These are phyloP conservation scores for Diatrype stigma DNA, from an alignment of 2,329 filamentous ascomycete genomes.

Conservation along the genomic window DNA sequence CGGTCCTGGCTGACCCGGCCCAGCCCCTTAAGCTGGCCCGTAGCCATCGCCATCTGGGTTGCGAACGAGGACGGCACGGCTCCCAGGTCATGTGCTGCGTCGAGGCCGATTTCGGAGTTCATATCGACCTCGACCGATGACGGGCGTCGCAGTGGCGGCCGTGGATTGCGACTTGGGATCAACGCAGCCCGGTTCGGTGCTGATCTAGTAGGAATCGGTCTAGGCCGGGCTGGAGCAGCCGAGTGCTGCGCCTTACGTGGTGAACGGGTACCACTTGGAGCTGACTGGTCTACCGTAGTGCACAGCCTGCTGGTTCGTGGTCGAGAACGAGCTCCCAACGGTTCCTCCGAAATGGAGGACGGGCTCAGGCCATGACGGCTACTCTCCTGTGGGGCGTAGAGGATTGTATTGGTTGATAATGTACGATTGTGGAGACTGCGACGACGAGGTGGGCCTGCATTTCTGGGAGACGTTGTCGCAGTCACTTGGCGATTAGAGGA, in stretches of 20 bases:
- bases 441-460: conserved; percentile 28
- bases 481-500: conserved; percentile 22
- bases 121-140: conserved; percentile 70
- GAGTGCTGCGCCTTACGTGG: conserved; percentile 42
- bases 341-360: conserved; percentile 40
- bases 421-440: conserved; percentile 63
- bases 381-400: conserved; percentile 67
- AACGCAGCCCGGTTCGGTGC: conserved; percentile 53
- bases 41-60: conserved; percentile 73
- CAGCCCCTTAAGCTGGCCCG: conserved; percentile 52
- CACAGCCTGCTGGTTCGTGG: conserved; percentile 35
- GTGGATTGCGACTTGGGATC: conserved; percentile 36
- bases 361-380: conserved; percentile 32
- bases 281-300: conserved; percentile 32
- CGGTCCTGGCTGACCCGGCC: conserved; percentile 29
- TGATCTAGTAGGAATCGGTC: conserved; percentile 55
- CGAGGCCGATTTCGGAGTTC: conserved; percentile 65
- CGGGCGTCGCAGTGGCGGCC: conserved; percentile 41
- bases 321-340: conserved; percentile 27
- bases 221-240: conserved; percentile 46
- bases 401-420: conserved; percentile 74
- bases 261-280: conserved; percentile 37
- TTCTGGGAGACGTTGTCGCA: conserved; percentile 28
- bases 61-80: conserved; percentile 72
- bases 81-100: conserved; percentile 57